Evolutionary conservation across 192 early-diverging fungal species (phyloP).

Genomic region (Umbelopsis sp.): DNA sequence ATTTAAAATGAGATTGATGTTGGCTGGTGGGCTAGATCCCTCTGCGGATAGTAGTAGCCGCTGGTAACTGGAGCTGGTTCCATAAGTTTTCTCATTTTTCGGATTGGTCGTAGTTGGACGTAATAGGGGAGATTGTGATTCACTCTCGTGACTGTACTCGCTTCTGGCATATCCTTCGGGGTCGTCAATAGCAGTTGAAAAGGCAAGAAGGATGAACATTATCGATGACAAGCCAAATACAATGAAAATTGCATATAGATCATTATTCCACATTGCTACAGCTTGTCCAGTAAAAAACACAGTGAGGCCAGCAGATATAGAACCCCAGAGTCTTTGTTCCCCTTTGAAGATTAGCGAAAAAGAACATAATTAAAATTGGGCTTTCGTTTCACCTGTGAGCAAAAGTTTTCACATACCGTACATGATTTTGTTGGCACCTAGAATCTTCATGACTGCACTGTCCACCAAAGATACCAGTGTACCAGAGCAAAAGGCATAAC

Average conservation of each 20-base stretch:
- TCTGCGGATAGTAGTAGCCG: background rate
- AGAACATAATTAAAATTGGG: background rate
- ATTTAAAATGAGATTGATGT: background rate
- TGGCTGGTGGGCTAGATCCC: background rate
- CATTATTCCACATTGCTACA: conserved; percentile 13
- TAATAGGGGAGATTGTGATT: background rate
- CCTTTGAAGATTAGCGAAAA: conserved; percentile 6
- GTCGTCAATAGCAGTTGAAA: background rate
- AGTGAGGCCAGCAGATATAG: conserved; percentile 32
- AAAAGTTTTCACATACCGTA: conserved; percentile 34
- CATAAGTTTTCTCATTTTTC: conserved; percentile 1
- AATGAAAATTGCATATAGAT: conserved; percentile 7
- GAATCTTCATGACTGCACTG: conserved; percentile 43
- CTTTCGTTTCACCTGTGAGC: background rate
- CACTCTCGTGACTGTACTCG: background rate
- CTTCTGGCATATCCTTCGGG: conserved; percentile 2
- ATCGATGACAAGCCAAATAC: background rate
- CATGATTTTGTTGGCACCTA: conserved; percentile 42
- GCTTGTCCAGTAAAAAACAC: conserved; percentile 26
- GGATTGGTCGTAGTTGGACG: background rate
- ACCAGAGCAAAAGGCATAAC: conserved; percentile 42
- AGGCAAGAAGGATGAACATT: background rate
- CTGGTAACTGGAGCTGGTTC: background rate
- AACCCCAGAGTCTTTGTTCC: conserved; percentile 38
- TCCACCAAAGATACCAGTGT: conserved; percentile 40